These are phyloP conservation scores for Septoria linicola DNA, from an alignment of 2,329 filamentous ascomycete genomes.

Conservation along the genomic window DNA sequence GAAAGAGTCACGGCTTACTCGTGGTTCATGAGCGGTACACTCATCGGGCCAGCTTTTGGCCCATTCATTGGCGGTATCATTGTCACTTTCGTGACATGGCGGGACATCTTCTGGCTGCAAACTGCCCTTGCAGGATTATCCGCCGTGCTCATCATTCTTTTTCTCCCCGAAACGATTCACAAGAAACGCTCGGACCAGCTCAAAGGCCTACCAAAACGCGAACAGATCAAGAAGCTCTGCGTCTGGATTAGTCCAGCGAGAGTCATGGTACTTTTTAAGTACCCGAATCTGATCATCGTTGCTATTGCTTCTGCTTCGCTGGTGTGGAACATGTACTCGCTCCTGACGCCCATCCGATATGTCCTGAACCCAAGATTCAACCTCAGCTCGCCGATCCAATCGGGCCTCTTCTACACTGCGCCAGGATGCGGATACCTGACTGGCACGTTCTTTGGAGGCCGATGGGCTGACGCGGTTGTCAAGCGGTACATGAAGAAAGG, in stretches of 20 bases:
- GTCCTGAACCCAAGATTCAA: conserved; percentile 72
- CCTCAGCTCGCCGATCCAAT: conserved; percentile 64
- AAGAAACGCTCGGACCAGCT: conserved; percentile 63
- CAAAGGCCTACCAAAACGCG: conserved; percentile 49
- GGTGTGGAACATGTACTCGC: conserved; percentile 74
- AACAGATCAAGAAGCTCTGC: conserved; percentile 56
- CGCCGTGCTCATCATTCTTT: conserved; percentile 59
- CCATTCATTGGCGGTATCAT: conserved; percentile 73
- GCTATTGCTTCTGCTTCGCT: conserved; percentile 61
- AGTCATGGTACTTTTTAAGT: conserved; percentile 62
- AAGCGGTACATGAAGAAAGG: conserved; percentile 63
- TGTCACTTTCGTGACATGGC: conserved; percentile 71
- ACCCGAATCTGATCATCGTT: conserved; percentile 66
- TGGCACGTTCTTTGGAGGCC: conserved; percentile 70
- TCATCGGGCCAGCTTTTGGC: conserved; percentile 68
- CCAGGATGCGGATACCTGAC: conserved; percentile 68
- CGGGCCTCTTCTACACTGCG: conserved; percentile 71
- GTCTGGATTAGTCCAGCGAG: conserved; percentile 66
- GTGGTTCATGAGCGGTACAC: conserved; percentile 52
- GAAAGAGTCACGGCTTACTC: conserved; percentile 71
- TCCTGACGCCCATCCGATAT: conserved; percentile 58
- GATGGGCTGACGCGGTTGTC: conserved; percentile 67
- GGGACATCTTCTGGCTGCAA: conserved; percentile 76
- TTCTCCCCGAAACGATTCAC: conserved; percentile 72
- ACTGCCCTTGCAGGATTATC: conserved; percentile 64